Evolutionary conservation across 495 filamentous ascomycete species (phyloP).

Genomic region (Corynascus novoguineensis): DNA sequence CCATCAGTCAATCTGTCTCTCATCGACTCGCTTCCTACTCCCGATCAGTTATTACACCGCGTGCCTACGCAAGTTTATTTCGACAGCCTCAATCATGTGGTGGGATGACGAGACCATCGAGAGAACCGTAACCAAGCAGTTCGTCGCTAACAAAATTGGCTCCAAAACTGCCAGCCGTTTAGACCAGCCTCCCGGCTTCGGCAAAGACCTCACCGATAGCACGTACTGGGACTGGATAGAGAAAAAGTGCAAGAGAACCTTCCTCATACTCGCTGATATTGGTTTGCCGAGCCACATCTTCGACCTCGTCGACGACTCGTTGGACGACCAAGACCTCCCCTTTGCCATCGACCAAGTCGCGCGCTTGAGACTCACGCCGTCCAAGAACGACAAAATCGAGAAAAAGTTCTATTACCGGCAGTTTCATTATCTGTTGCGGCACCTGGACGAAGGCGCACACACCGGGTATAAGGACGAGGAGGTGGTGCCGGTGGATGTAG

Average conservation of each 20-base stretch:
- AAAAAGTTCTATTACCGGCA: slow-evolving; percentile 74
- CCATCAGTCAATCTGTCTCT: too few species aligned
- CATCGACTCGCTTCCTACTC: too few species aligned
- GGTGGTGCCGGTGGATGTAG: slow-evolving; percentile 67
- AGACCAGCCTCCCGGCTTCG: slow-evolving; percentile 68
- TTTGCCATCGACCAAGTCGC: slow-evolving; percentile 66
- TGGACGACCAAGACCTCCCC: slow-evolving; percentile 85
- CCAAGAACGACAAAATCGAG: slow-evolving; percentile 58
- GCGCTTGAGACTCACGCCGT: slow-evolving; percentile 57
- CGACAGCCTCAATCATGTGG: slow-evolving; percentile 47
- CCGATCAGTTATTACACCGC: too few species aligned
- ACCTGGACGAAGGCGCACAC: slow-evolving; percentile 64
- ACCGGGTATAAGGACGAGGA: slow-evolving; percentile 71
- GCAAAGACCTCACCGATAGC: slow-evolving; percentile 82
- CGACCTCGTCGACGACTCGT: slow-evolving; percentile 74
- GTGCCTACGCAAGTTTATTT: background rate
- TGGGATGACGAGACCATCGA: slow-evolving; percentile 77
- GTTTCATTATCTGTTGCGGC: slow-evolving; percentile 71
- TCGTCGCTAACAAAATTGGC: slow-evolving; percentile 61
- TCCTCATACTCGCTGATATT: slow-evolving; percentile 74
- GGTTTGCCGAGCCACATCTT: slow-evolving; percentile 83
- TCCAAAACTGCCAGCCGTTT: slow-evolving; percentile 59
- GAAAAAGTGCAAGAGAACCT: slow-evolving; percentile 68
- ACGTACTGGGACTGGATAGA: slow-evolving; percentile 94
- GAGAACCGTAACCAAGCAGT: slow-evolving; percentile 63